Conservation (phyloP, 163 green algal genomes). For the Chlamydomonas reinhardtii region DNA sequence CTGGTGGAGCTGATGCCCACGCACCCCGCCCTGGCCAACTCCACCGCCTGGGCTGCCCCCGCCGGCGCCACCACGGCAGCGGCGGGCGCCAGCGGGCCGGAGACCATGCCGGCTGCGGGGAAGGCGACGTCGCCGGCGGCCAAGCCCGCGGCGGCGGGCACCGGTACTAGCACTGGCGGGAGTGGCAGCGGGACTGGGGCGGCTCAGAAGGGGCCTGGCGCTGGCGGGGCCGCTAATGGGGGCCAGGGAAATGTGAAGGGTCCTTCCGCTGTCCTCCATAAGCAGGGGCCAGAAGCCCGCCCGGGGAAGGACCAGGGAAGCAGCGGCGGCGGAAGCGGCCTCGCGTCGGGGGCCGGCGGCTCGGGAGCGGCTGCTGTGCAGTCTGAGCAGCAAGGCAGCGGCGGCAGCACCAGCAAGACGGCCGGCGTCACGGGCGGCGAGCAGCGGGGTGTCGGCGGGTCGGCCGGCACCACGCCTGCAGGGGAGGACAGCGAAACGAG, state of each 20-base stretch:
- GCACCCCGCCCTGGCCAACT: conserved; percentile 52
- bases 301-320: too few relatives aligned
- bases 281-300: too few relatives aligned
- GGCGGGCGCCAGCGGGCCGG: not conserved
- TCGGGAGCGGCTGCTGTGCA: not conserved
- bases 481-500: not conserved
- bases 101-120: not conserved
- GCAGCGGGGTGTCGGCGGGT: too few relatives aligned
- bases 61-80: not conserved
- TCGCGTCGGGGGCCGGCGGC: too few relatives aligned
- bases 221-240: not conserved
- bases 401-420: not conserved
- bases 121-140: not conserved
- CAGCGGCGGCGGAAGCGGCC: not conserved
- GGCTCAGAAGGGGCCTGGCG: not conserved
- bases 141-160: not conserved
- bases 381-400: not conserved
- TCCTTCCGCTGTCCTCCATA: not conserved
- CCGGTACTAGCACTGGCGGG: too few relatives aligned
- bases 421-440: not conserved
- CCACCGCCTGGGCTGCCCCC: conserved; percentile 3
- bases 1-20: conserved; percentile 68
- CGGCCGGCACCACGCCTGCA: not conserved
- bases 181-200: not conserved
- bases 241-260: conserved; percentile 30